Evolutionary conservation across 2,329 filamentous ascomycete species (phyloP).

Genomic region (Diplocarpon rosae): DNA sequence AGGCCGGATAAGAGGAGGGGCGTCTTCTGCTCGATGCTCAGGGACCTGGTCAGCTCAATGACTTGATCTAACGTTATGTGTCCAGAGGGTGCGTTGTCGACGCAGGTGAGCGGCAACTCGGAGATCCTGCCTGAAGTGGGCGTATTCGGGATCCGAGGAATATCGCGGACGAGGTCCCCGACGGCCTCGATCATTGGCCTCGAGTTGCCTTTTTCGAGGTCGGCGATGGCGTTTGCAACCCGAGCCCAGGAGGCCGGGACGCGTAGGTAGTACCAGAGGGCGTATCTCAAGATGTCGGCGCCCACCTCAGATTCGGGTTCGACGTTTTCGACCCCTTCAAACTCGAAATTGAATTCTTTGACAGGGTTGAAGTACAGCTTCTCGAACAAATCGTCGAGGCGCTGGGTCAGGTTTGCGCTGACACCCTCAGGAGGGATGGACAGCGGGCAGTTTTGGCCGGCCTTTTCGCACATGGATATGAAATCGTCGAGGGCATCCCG

Average conservation of each 20-base stretch:
- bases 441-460: constrained; percentile 5
- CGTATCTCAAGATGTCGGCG: constrained; percentile 1
- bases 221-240: not conserved
- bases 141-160: not conserved
- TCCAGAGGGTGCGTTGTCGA: constrained; percentile 12
- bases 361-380: constrained; percentile 3
- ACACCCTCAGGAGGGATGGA: not conserved
- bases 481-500: constrained; percentile 11
- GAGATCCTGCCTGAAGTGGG: not conserved
- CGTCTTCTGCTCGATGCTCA: constrained; percentile 9
- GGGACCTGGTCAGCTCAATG: constrained; percentile 9
- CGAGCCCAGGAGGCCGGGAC: constrained; percentile 2
- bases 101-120: constrained; percentile 5
- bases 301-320: too few species aligned
- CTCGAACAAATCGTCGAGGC: constrained; percentile 3
- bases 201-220: constrained; percentile 6
- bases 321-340: too few species aligned
- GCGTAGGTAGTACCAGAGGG: not conserved
- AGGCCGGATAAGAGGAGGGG: constrained; percentile 11
- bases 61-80: constrained; percentile 7
- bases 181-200: not conserved
- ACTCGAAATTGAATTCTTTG: not conserved
- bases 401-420: not conserved
- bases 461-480: constrained; percentile 6
- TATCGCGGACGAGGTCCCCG: not conserved